phyloP scores from a whole-genome alignment of 2,329 filamentous ascomycete genomes.

The Byssochlamys sp. region DNA sequence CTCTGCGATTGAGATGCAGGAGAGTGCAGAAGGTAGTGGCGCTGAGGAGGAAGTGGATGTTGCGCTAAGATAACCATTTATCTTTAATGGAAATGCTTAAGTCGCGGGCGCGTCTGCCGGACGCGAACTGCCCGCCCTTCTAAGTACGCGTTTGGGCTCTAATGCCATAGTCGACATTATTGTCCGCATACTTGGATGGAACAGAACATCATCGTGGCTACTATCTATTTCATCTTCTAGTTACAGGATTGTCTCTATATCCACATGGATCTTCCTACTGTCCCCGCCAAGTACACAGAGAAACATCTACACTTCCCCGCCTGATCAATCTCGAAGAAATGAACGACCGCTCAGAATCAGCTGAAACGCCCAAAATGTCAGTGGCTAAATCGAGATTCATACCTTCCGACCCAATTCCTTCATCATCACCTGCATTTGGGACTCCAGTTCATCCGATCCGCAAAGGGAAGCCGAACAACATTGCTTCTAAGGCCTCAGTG shows the following conservation, averaged over 20 bases:
- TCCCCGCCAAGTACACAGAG: background rate
- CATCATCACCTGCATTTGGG: constrained; percentile 81
- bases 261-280: background rate
- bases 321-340: constrained; percentile 8
- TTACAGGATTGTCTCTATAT: background rate
- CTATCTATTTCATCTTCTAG: background rate
- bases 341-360: constrained; percentile 15
- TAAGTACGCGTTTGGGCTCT: constrained; percentile 1
- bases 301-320: background rate
- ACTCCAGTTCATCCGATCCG: constrained; percentile 70
- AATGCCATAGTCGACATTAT: background rate
- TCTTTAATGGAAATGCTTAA: constrained; percentile 2
- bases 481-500: constrained; percentile 54
- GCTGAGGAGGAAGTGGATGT: constrained; percentile 1
- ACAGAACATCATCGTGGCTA: background rate
- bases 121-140: constrained; percentile 8
- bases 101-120: constrained; percentile 11
- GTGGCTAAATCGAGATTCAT: constrained; percentile 13
- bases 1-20: background rate
- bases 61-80: constrained; percentile 3
- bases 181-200: background rate
- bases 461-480: constrained; percentile 29
- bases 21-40: background rate
- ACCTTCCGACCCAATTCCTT: constrained; percentile 56
- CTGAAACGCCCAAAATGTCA: constrained; percentile 11